phyloP scores from a whole-genome alignment of 371 early-diverging fungal genomes.

The Mucor piriformis region DNA sequence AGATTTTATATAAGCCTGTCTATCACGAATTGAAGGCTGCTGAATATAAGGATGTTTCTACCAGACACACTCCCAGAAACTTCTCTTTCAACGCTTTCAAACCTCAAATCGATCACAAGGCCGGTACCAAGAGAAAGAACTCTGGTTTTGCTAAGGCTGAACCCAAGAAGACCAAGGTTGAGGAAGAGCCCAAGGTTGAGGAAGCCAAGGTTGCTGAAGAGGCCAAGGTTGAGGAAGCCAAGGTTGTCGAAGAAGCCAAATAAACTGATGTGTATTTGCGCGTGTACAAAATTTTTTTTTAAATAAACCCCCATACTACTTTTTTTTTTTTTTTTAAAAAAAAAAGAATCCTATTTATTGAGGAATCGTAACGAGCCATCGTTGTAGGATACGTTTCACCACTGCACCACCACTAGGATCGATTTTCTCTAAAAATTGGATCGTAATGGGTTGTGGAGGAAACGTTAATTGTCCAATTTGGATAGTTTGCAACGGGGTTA shows the following conservation, averaged over 20 bases:
- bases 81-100: conserved; percentile 28
- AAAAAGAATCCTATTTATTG: conserved; percentile 10
- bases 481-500: conserved; percentile 26
- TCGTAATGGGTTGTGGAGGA: conserved; percentile 30
- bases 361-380: conserved; percentile 46
- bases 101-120: background rate
- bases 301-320: background rate
- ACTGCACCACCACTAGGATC: conserved; percentile 59
- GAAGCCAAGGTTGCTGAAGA: background rate
- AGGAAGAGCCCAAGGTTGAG: conserved; percentile 15
- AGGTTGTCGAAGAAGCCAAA: conserved; percentile 1
- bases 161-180: conserved; percentile 20
- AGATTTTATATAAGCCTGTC: conserved; percentile 32
- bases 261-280: background rate
- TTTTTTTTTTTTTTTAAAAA: too few relatives aligned
- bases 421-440: conserved; percentile 60
- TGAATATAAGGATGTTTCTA: conserved; percentile 28
- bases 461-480: background rate
- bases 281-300: background rate
- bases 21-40: conserved; percentile 28
- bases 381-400: conserved; percentile 57
- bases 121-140: conserved; percentile 23
- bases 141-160: background rate
- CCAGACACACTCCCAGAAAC: conserved; percentile 4
- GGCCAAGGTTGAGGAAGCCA: background rate